Evolutionary conservation across 2,329 filamentous ascomycete species (phyloP).

Genomic region (Botrytis byssoidea): DNA sequence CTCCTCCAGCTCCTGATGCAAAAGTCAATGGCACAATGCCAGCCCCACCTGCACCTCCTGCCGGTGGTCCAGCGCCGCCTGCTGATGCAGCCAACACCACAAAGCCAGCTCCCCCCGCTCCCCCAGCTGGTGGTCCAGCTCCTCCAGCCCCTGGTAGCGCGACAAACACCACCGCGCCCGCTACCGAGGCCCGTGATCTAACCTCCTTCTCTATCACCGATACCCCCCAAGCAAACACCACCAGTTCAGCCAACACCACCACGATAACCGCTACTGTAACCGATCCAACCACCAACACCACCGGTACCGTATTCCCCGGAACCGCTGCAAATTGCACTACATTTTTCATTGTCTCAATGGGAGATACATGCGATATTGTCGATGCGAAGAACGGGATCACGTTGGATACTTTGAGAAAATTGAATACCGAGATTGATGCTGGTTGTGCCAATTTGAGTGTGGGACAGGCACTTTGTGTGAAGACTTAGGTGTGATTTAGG

Average conservation of each 20-base stretch:
- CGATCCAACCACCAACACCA: not conserved
- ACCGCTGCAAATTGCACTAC: not conserved
- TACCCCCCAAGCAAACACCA: not conserved
- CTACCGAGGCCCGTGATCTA: not conserved
- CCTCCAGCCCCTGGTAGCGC: not conserved
- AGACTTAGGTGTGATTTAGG: not conserved
- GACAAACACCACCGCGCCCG: not conserved
- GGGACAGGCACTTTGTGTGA: constrained; percentile 1
- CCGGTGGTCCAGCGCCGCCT: not conserved
- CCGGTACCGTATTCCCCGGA: not conserved
- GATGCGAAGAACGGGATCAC: not conserved
- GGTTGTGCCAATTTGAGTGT: not conserved
- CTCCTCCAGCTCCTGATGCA: not conserved
- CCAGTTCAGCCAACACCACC: not conserved
- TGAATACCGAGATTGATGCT: not conserved
- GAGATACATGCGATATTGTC: not conserved
- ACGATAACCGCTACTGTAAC: not conserved
- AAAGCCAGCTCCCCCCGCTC: no score
- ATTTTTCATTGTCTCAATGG: not conserved
- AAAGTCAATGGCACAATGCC: not conserved
- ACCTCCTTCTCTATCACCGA: not conserved
- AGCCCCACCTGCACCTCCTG: not conserved
- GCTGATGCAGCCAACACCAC: no score
- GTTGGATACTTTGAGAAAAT: not conserved
- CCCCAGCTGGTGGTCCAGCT: not conserved